phyloP scores from a whole-genome alignment of 495 filamentous ascomycete genomes.

The Aspergillus cristatus region DNA sequence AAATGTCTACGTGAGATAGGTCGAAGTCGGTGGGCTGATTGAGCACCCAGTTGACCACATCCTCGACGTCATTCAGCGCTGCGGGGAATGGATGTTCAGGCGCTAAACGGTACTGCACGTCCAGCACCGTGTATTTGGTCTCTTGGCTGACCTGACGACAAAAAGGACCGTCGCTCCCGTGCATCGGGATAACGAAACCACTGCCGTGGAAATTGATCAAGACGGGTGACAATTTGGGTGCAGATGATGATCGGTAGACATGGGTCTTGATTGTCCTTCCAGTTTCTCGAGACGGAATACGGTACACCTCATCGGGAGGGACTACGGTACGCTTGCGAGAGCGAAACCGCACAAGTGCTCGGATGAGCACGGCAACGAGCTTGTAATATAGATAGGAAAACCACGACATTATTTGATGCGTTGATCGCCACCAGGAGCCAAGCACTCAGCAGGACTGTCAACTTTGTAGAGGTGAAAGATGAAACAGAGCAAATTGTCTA shows the following conservation, averaged over 20 bases:
- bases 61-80: constrained; percentile 60
- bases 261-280: constrained; percentile 35
- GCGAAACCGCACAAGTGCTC: constrained; percentile 4
- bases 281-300: constrained; percentile 33
- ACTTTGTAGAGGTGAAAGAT: too few species aligned
- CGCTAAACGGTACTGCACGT: constrained; percentile 66
- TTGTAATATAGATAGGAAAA: constrained; percentile 19
- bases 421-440: too few species aligned
- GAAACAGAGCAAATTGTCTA: too few species aligned
- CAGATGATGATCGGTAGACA: constrained; percentile 28
- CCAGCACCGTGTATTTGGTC: constrained; percentile 32
- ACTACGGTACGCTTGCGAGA: constrained; percentile 2
- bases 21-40: constrained; percentile 25
- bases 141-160: constrained; percentile 26
- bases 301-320: constrained; percentile 24
- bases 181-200: constrained; percentile 32
- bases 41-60: constrained; percentile 27
- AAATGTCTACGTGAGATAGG: constrained; percentile 25
- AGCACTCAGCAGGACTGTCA: too few species aligned
- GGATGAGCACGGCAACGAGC: constrained; percentile 14
- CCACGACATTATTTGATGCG: constrained; percentile 13
- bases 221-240: constrained; percentile 22
- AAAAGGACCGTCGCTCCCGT: constrained; percentile 35
- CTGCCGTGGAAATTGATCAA: constrained; percentile 39
- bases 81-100: constrained; percentile 73